phyloP scores from a whole-genome alignment of 345 rosid species.

The Euphorbia pulcherrima region DNA sequence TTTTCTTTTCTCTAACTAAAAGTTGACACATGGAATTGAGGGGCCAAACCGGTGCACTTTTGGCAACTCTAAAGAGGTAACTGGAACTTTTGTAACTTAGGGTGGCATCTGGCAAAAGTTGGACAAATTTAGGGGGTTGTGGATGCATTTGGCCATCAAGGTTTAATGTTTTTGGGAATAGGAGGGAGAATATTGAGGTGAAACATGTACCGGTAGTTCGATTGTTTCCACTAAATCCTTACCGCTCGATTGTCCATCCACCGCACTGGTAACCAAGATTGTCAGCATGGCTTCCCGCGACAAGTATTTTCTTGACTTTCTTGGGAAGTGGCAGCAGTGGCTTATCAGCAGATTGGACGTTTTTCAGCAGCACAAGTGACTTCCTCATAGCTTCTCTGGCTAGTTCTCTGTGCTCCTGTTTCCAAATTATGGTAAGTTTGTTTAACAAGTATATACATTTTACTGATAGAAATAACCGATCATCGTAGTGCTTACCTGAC shows the following conservation, averaged over 20 bases:
- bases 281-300: conserved; percentile 88
- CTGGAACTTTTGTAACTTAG: too few relatives aligned
- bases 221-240: conserved; percentile 73
- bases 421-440: conserved; percentile 2
- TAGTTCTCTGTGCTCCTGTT: conserved; percentile 80
- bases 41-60: too few relatives aligned
- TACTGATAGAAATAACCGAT: not conserved
- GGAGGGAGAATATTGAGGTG: not conserved
- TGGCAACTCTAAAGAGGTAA: too few relatives aligned
- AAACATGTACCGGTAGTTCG: conserved; percentile 53
- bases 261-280: conserved; percentile 97
- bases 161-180: not conserved
- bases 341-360: conserved; percentile 50
- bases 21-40: too few relatives aligned
- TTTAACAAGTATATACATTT: not conserved
- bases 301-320: conserved; percentile 67
- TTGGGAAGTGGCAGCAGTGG: conserved; percentile 81
- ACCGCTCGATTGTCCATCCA: conserved; percentile 97
- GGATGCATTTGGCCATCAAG: too few relatives aligned
- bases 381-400: conserved; percentile 97
- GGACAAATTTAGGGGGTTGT: too few relatives aligned
- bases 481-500: conserved; percentile 46
- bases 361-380: conserved; percentile 88
- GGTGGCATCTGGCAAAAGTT: too few relatives aligned
- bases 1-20: too few relatives aligned